Percentiles rank a stretch among this genome's conserved stretches.
Evolutionary conservation across 352 stramenopile species (phyloP).

Genomic region (Globisporangium camurandrum): DNA sequence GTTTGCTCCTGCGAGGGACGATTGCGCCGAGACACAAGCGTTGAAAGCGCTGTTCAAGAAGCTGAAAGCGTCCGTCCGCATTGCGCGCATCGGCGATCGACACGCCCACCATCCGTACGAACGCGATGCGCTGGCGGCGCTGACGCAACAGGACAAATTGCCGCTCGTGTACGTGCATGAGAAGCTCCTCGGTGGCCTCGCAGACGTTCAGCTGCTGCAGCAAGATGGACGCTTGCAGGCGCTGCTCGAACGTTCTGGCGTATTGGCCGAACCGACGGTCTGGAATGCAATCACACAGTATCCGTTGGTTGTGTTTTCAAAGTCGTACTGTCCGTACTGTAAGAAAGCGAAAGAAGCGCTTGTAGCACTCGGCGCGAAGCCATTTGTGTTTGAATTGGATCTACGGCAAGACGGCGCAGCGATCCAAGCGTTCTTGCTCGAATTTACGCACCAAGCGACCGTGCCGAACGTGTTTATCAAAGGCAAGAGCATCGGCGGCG

Average conservation of each 20-base stretch:
- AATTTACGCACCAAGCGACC: slow-evolving; percentile 91
- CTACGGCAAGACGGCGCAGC: slow-evolving; percentile 78
- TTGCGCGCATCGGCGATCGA: slow-evolving; percentile 50
- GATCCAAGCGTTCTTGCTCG: slow-evolving; percentile 89
- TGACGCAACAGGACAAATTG: slow-evolving; percentile 89
- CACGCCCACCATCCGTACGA: slow-evolving; percentile 51
- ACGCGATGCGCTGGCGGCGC: slow-evolving; percentile 63
- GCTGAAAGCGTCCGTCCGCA: slow-evolving; percentile 48
- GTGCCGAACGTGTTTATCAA: slow-evolving; percentile 98
- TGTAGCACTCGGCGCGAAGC: slow-evolving; percentile 43
- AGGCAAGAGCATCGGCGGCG: slow-evolving; percentile 92
- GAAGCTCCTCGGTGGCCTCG: slow-evolving; percentile 90
- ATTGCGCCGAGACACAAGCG: slow-evolving; percentile 89
- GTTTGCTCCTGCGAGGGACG: slow-evolving; percentile 92
- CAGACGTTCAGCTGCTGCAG: slow-evolving; percentile 87
- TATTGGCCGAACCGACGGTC: slow-evolving; percentile 64
- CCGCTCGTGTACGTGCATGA: slow-evolving; percentile 96
- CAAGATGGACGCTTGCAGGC: slow-evolving; percentile 72
- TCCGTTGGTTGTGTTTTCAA: slow-evolving; percentile 75
- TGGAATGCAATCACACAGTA: slow-evolving; percentile 66
- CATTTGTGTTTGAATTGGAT: slow-evolving; percentile 73
- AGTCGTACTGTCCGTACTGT: slow-evolving; percentile 84
- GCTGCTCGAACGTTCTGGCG: slow-evolving; percentile 77
- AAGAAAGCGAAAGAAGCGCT: slow-evolving; percentile 80
- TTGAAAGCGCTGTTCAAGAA: slow-evolving; percentile 81